Evolutionary conservation across 1,139 yeast genomes (phyloP), one percentile per base, ranked within the genome.

Genomic region (Casaregolazyma suthepensis): DNA sequence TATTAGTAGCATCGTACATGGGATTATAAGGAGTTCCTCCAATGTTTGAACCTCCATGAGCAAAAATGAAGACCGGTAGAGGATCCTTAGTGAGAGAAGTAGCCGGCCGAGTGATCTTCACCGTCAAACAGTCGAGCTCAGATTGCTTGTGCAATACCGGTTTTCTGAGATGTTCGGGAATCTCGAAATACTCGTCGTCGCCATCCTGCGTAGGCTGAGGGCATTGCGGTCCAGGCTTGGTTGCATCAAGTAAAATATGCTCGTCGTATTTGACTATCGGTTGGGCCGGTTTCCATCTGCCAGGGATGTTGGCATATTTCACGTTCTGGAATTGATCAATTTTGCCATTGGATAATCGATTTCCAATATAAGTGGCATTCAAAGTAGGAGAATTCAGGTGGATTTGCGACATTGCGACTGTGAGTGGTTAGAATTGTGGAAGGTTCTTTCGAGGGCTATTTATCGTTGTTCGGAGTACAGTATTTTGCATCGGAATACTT

Each of bases 11-110:
- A 22, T 53, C 53, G 37, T 49, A 43, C 7, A 46, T 6, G 4
- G 48, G 53, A 35, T 50, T 37, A 15, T 47, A 43, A 3, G 51
- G 53, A 5, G 52, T 46, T 12, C 56, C 56, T 12, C 38, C 50
- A 13, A 42, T 35, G 31, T 48, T 53, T 2, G 45, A 54, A 3
- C 57, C 57, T 12, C 57, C 57, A 38, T 48, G 54, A 13, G 52
- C 43, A 42, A 51, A 54, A 7, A 54, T 38, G 13, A 50, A 18
- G 3, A 54, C 57, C 5, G 57, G 57, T n/a, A 52, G 48, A 5
- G 38, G 17, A 3, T n/a, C 38, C 5, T 31, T 19, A 22, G 12
- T 1, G 6, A 17, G 23, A 22, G 42, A 20, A 7, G 22, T 18
- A n/a, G 43, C 45, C 2, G 54, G 54, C 9, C 46, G 35, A 12